Percentiles rank a stretch among this genome's conserved stretches.
phyloP scores from a whole-genome alignment of 139 green algal genomes.

The Tetradesmus lagerheimii region DNA sequence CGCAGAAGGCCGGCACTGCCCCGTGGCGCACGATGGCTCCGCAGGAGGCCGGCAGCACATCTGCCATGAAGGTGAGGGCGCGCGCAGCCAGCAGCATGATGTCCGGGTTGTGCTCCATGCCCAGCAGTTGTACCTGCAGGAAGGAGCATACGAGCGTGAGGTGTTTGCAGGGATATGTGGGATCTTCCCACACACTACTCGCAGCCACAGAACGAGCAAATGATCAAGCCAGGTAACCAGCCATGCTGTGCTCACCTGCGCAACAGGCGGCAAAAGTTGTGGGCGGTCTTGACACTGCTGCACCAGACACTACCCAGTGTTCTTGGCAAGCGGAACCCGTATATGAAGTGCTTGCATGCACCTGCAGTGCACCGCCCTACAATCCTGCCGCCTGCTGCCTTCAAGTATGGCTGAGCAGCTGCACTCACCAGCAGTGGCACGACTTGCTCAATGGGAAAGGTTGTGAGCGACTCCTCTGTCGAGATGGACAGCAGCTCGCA shows the following conservation, averaged over 20 bases:
- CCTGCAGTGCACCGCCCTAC: no score
- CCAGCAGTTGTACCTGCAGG: slow-evolving; percentile 81
- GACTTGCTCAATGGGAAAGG: slow-evolving; percentile 88
- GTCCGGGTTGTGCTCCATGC: slow-evolving; percentile 92
- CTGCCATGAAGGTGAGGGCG: slow-evolving; percentile 92
- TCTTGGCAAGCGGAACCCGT: no score
- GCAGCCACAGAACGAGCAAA: no score
- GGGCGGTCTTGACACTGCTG: no score
- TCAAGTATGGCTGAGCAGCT: not conserved
- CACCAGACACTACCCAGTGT: no score
- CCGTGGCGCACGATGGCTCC: slow-evolving; percentile 90
- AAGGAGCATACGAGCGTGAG: not conserved
- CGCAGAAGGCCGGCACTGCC: slow-evolving; percentile 87
- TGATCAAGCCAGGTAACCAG: no score
- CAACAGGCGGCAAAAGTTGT: no score
- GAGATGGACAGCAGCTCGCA: slow-evolving; percentile 94
- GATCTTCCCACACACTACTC: no score
- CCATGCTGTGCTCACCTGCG: no score
- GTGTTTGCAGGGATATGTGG: no score
- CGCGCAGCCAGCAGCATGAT: slow-evolving; percentile 95
- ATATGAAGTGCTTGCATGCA: no score
- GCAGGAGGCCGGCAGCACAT: slow-evolving; percentile 85
- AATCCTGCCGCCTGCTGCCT: not conserved
- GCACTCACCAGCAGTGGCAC: slow-evolving; percentile 88
- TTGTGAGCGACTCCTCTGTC: slow-evolving; percentile 87